A percentile compares a stretch with the other conserved stretches of the same genome.
Conservation (phyloP, 306 rosid genomes). For the Malus asiatica region DNA sequence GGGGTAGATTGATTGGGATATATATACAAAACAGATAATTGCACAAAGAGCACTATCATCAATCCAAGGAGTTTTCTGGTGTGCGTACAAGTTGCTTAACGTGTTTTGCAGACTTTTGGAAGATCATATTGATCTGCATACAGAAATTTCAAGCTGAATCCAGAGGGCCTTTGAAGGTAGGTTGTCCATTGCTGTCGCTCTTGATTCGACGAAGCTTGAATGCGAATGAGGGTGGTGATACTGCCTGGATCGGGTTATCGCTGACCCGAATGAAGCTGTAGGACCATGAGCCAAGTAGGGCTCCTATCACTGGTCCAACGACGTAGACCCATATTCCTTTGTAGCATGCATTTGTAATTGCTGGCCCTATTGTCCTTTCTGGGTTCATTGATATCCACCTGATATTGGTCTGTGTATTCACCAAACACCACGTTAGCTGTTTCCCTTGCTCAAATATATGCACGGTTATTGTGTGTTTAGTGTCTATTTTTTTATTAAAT, state of each 20-base stretch:
- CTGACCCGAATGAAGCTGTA: slow-evolving; percentile 41
- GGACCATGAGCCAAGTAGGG: slow-evolving; percentile 59
- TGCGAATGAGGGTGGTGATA: slow-evolving; percentile 22
- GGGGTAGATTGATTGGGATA: slow-evolving; percentile 87
- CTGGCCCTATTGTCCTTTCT: slow-evolving; percentile 82
- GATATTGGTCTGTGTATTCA: slow-evolving; percentile 57
- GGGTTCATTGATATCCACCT: slow-evolving; percentile 89
- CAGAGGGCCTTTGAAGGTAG: neutral
- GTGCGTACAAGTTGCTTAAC: slow-evolving; percentile 57
- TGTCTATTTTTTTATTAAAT: too few species aligned
- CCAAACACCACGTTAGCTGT: neutral
- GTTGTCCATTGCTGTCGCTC: slow-evolving; percentile 4
- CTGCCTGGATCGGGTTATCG: slow-evolving; percentile 17
- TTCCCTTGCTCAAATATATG: neutral
- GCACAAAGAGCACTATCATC: slow-evolving; percentile 91
- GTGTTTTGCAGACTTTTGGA: neutral
- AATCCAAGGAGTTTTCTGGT: slow-evolving; percentile 71
- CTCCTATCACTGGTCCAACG: slow-evolving; percentile 61
- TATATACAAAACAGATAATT: slow-evolving; percentile 85
- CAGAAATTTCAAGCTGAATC: slow-evolving; percentile 15
- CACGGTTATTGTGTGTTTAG: neutral
- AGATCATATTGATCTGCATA: neutral
- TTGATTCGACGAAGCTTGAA: slow-evolving; percentile 22
- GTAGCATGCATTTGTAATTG: slow-evolving; percentile 49
- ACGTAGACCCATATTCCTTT: slow-evolving; percentile 65